These are phyloP conservation scores for Neurospora hispaniola DNA, from an alignment of 495 filamentous ascomycete species.

Conservation along the genomic window DNA sequence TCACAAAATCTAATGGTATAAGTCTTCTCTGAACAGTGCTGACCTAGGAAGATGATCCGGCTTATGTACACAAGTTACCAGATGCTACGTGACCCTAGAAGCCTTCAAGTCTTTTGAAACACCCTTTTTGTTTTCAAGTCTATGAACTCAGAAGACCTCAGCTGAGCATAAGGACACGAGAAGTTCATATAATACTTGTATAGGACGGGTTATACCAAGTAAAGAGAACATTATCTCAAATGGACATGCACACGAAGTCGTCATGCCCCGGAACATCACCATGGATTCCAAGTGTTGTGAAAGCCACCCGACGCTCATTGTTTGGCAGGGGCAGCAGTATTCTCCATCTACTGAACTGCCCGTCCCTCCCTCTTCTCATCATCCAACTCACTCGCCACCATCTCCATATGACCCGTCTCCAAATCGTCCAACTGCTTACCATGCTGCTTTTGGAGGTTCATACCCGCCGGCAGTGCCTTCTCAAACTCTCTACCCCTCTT, in stretches of 20 bases:
- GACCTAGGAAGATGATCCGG: too few species aligned
- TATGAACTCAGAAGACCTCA: neutral
- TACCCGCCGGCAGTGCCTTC: slow-evolving; percentile 43
- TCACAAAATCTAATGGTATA: too few species aligned
- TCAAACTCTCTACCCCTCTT: slow-evolving; percentile 60
- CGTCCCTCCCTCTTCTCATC: neutral
- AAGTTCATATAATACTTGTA: neutral
- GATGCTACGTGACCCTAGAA: too few species aligned
- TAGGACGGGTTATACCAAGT: neutral
- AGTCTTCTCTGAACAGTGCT: too few species aligned
- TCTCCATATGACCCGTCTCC: slow-evolving; percentile 5
- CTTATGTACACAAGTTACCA: too few species aligned
- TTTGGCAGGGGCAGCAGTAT: neutral
- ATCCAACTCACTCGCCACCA: neutral
- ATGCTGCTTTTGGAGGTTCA: slow-evolving; percentile 22
- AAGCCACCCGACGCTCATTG: neutral
- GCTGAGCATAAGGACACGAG: neutral
- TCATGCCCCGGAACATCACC: neutral
- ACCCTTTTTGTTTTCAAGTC: too few species aligned
- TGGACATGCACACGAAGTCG: neutral
- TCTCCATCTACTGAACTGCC: neutral
- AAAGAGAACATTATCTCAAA: neutral
- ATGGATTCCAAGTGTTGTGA: neutral
- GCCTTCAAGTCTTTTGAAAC: too few species aligned
- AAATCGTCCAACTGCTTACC: slow-evolving; percentile 9